Base-by-base conservation (phyloP, 306 rosid genomes). In the Trifolium repens region DNA sequence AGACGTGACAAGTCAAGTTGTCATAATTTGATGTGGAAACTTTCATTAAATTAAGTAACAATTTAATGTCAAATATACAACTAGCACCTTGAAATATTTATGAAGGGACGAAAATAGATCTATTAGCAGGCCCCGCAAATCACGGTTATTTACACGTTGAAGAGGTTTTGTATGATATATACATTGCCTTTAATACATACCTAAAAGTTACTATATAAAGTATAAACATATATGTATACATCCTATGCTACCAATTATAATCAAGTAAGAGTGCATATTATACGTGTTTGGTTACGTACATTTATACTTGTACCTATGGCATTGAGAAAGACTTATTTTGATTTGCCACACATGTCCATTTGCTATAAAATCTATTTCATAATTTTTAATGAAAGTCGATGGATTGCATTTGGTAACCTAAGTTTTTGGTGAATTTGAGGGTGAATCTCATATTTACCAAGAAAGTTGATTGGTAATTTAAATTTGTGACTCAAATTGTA, bases 1-100 rank as follows among this genome's bases (percentile, higher is more conserved):
- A 83, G 71, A 47, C 83, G 54, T 69, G 54, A 81, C 55, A 6
- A 62, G 17, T 30, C 80, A 80, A 80, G 61, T 67, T 77, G 22
- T 62, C 24, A 70, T 78, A 39, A 37, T 8, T 72, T 55, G 70
- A 79, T 69, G 27, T 24, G 30, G 58, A 74, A 78, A 74, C 63
- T 32, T 32, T 76, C 35, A 70, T 60, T 81, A 63, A 53, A 53
- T 16, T 60, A 68, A 11, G 37, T 37, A 42, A 2, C 39, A 42
- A 58, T n/a, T 59, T 26, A 7, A 22, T 59, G 65, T 40, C 32
- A 37, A 55, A 17, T n/a, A 42, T 42, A 37, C 84, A 80, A 69
- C 60, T 74, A 66, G 42, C 81, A 39, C 65, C 74, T 74, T 60
- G 57, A 54, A 60, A 37, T 46, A 70, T 3, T 4, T 53, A 9